phyloP scores from a whole-genome alignment of 345 rosid genomes.

The Hibiscus mutabilis region DNA sequence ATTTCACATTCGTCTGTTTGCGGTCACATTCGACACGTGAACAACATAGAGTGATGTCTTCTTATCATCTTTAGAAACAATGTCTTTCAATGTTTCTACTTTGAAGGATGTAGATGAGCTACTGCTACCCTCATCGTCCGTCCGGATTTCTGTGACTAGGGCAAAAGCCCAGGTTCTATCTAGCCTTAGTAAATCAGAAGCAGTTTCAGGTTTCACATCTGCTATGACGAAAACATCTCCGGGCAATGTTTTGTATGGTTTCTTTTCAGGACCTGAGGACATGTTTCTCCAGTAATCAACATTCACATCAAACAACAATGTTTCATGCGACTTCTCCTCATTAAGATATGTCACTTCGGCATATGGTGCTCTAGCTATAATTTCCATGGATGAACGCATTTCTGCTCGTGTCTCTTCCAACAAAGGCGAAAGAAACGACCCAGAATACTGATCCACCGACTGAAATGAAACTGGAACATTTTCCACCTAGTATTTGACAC shows the following conservation, averaged over 20 bases:
- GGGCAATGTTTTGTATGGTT: constrained; percentile 19
- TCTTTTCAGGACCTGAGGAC: neutral
- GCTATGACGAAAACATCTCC: constrained; percentile 34
- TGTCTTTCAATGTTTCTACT: constrained; percentile 6
- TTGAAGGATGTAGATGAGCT: constrained; percentile 15
- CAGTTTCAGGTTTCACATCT: constrained; percentile 26
- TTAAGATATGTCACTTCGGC: constrained; percentile 19
- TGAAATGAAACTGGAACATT: constrained; percentile 28
- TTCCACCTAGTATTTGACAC: constrained; percentile 21
- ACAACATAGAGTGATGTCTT: constrained; percentile 21
- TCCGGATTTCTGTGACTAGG: constrained; percentile 8
- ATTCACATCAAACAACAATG: neutral
- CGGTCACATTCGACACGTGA: constrained; percentile 23
- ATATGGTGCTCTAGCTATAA: constrained; percentile 28
- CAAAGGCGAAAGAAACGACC: constrained; percentile 28
- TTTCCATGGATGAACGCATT: constrained; percentile 27
- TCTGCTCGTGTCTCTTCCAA: constrained; percentile 42
- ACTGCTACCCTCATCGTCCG: neutral
- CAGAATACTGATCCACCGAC: constrained; percentile 21
- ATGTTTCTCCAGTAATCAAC: constrained; percentile 29
- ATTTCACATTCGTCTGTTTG: constrained; percentile 33
- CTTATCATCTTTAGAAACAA: neutral
- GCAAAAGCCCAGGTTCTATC: constrained; percentile 29
- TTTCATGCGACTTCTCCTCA: neutral
- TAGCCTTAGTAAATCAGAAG: constrained; percentile 23